Evolutionary conservation across 2,329 filamentous ascomycete species (phyloP).

Genomic region (Cladophialophora yegresii): DNA sequence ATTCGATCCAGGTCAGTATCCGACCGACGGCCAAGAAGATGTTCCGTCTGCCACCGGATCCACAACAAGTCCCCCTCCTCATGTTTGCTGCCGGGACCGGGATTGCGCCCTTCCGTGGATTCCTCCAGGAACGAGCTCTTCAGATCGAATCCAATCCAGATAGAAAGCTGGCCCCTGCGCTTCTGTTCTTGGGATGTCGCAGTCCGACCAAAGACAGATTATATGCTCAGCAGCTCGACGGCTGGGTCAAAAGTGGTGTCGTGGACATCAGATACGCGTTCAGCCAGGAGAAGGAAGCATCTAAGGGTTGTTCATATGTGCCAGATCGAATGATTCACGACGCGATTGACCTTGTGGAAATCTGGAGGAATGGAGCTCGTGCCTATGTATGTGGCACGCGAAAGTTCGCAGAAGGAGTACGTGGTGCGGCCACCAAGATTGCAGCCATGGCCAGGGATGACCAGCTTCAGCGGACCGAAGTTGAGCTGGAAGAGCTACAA

Average conservation of each 20-base stretch:
- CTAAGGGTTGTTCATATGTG: constrained; percentile 55
- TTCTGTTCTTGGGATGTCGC: constrained; percentile 69
- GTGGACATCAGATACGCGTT: constrained; percentile 65
- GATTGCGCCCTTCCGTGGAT: constrained; percentile 52
- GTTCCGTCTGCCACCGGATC: constrained; percentile 51
- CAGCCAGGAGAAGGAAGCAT: constrained; percentile 52
- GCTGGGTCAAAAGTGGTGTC: constrained; percentile 62
- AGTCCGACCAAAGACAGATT: constrained; percentile 58
- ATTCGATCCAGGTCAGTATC: constrained; percentile 41
- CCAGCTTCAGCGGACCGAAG: constrained; percentile 39
- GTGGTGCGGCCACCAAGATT: constrained; percentile 44
- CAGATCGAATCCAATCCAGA: constrained; percentile 42
- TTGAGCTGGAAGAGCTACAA: constrained; percentile 40
- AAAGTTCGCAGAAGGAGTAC: constrained; percentile 54
- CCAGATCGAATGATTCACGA: constrained; percentile 56
- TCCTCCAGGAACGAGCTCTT: constrained; percentile 44
- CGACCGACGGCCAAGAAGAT: constrained; percentile 39
- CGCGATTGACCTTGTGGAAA: constrained; percentile 46
- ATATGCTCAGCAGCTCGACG: constrained; percentile 54
- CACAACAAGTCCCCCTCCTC: constrained; percentile 51
- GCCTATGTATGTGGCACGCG: constrained; percentile 67
- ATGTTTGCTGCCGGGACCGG: constrained; percentile 58
- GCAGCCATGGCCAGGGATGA: constrained; percentile 37
- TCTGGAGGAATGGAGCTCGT: constrained; percentile 55
- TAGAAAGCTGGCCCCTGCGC: constrained; percentile 57